Conservation (phyloP, 371 early-diverging fungal species). For the Polyrhizophydium stewartii region DNA sequence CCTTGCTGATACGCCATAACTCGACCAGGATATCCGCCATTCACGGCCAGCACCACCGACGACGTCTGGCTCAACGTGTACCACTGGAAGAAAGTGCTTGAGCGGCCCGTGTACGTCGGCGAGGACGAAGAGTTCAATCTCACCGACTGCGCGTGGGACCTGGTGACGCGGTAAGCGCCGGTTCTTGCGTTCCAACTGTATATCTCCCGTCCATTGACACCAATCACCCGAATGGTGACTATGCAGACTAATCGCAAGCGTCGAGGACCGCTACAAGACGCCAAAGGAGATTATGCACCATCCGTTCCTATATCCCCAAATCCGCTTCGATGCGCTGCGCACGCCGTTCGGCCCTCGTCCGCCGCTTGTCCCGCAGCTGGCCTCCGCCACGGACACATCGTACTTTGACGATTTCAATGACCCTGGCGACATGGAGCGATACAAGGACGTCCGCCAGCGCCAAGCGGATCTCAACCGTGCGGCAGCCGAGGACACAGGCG, state of each 20-base stretch:
- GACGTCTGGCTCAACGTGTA: constrained; percentile 83
- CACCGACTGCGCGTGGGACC: constrained; percentile 66
- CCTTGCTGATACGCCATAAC: neutral
- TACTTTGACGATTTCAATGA: constrained; percentile 84
- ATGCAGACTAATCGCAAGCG: constrained; percentile 50
- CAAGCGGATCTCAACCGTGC: constrained; percentile 48
- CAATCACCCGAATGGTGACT: too few species aligned
- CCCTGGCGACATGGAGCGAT: constrained; percentile 67
- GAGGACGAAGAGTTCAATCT: constrained; percentile 70
- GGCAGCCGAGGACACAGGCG: constrained; percentile 16
- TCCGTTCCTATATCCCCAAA: constrained; percentile 26
- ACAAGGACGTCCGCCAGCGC: constrained; percentile 64
- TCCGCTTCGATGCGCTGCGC: constrained; percentile 1
- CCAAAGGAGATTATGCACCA: constrained; percentile 18
- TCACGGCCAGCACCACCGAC: constrained; percentile 67
- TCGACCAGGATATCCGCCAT: constrained; percentile 64
- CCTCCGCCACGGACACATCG: constrained; percentile 62
- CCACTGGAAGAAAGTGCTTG: constrained; percentile 69
- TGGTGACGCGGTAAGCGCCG: constrained; percentile 48
- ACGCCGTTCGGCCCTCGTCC: constrained; percentile 27
- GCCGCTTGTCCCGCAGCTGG: constrained; percentile 73
- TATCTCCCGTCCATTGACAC: too few species aligned
- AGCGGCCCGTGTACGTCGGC: constrained; percentile 66
- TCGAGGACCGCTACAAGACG: constrained; percentile 23
- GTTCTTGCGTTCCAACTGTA: too few species aligned